These are phyloP conservation scores for Phytophthora megakarya DNA, from an alignment of 352 stramenopile species.

Conservation along the genomic window DNA sequence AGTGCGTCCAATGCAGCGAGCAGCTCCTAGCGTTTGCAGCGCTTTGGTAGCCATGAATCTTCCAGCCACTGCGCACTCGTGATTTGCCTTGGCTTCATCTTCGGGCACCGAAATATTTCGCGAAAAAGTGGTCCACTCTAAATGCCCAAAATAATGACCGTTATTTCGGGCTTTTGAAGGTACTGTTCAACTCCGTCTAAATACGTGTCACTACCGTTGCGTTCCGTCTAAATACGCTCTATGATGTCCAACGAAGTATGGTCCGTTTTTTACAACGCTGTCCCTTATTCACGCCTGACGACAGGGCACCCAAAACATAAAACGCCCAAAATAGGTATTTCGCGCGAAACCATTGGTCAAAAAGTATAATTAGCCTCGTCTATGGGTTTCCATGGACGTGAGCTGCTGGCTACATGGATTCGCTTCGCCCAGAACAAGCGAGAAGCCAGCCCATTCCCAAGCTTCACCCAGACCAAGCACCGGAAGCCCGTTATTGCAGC, in stretches of 20 bases:
- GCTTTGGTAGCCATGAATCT: slow-evolving; percentile 22
- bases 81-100: slow-evolving; percentile 18
- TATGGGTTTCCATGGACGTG: slow-evolving; percentile 20
- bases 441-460: slow-evolving; percentile 21
- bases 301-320: neutral
- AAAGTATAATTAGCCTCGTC: slow-evolving; percentile 16
- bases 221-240: slow-evolving; percentile 13
- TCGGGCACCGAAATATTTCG: slow-evolving; percentile 16
- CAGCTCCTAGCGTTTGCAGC: neutral
- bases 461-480: slow-evolving; percentile 3
- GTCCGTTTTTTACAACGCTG: too few species aligned
- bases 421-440: slow-evolving; percentile 10
- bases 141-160: neutral
- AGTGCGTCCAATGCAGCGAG: neutral
- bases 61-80: neutral
- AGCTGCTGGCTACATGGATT: slow-evolving; percentile 13
- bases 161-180: too few species aligned
- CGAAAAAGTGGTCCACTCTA: slow-evolving; percentile 6
- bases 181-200: slow-evolving; percentile 14
- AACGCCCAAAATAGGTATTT: neutral
- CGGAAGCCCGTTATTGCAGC: neutral
- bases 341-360: neutral
- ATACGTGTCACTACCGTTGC: slow-evolving; percentile 5
- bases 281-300: neutral
- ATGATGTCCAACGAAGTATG: slow-evolving; percentile 5